phyloP scores from a whole-genome alignment of 2,329 filamentous ascomycete species.

The Talaromyces funiculosus region DNA sequence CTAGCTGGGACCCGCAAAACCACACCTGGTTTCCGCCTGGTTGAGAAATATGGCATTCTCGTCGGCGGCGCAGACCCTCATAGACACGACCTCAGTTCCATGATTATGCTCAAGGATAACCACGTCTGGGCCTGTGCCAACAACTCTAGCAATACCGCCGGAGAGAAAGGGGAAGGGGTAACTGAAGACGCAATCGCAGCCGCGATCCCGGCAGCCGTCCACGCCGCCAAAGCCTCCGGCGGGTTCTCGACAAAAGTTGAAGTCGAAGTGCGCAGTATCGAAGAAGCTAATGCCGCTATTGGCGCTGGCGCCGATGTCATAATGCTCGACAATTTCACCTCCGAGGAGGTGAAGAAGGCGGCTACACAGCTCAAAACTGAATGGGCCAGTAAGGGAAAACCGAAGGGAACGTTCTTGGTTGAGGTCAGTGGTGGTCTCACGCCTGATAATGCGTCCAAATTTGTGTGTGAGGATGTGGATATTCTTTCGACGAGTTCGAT shows the following conservation, averaged over 20 bases:
- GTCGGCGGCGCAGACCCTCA: conserved; percentile 90
- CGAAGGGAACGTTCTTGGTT: conserved; percentile 63
- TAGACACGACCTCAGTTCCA: conserved; percentile 80
- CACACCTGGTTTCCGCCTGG: conserved; percentile 87
- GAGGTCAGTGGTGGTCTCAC: conserved; percentile 91
- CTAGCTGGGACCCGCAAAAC: conserved; percentile 97
- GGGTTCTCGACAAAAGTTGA: conserved; percentile 94
- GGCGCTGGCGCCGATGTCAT: conserved; percentile 86
- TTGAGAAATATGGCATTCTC: conserved; percentile 98
- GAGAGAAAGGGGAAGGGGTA: conserved; percentile 15
- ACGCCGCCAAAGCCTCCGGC: conserved; percentile 72
- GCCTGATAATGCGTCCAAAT: conserved; percentile 72
- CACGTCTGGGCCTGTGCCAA: conserved; percentile 83
- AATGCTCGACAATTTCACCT: conserved; percentile 94
- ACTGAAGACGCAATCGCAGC: conserved; percentile 32
- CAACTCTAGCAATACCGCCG: conserved; percentile 18
- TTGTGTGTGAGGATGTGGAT: conserved; percentile 74
- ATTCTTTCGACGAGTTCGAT: conserved; percentile 95
- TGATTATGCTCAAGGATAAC: conserved; percentile 99
- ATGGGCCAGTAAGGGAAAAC: conserved; percentile 67
- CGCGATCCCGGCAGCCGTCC: conserved; percentile 79
- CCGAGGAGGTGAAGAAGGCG: conserved; percentile 68
- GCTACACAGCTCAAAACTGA: conserved; percentile 70
- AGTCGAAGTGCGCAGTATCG: conserved; percentile 86
- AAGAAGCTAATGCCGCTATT: conserved; percentile 86